These are phyloP conservation scores for Magnolia kwangsiensis DNA, from an alignment of 164 flowering plant species.

Conservation along the genomic window DNA sequence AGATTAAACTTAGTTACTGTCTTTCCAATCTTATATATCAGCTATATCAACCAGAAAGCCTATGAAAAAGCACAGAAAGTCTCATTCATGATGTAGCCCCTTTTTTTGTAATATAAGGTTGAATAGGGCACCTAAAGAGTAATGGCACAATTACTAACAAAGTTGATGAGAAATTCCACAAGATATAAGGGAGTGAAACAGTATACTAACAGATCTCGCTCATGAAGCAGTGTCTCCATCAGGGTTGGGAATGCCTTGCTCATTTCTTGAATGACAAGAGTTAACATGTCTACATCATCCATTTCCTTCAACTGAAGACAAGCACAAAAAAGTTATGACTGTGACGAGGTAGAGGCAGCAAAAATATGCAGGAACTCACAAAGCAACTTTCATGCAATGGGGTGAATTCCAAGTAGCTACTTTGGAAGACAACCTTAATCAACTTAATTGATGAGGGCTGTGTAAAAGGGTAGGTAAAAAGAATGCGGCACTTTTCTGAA, in stretches of 20 bases:
- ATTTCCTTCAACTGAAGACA: conserved; percentile 74
- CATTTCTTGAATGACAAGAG: conserved; percentile 92
- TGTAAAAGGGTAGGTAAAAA: too few species aligned
- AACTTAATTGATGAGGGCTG: background rate
- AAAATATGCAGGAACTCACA: background rate
- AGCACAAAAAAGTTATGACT: conserved; percentile 3
- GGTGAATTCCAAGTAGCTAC: background rate
- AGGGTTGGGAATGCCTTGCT: conserved; percentile 88
- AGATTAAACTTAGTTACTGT: too few species aligned
- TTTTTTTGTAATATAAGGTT: too few species aligned
- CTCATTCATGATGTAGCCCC: too few species aligned
- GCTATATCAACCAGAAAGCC: too few species aligned
- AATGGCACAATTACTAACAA: too few species aligned
- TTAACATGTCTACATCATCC: conserved; percentile 87
- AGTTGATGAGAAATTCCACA: too few species aligned
- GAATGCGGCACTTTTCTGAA: too few species aligned
- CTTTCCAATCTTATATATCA: too few species aligned
- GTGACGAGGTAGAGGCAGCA: background rate
- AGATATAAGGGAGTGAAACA: conserved; percentile 1
- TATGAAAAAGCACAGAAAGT: too few species aligned
- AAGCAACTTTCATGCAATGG: background rate
- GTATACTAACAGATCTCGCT: conserved; percentile 78
- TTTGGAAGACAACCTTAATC: background rate
- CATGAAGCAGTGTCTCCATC: conserved; percentile 90
- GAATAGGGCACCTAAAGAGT: too few species aligned